Percentiles rank a stretch among this genome's conserved stretches.
phyloP scores from a whole-genome alignment of 2,329 filamentous ascomycete species.

The Sporothrix curviconia region DNA sequence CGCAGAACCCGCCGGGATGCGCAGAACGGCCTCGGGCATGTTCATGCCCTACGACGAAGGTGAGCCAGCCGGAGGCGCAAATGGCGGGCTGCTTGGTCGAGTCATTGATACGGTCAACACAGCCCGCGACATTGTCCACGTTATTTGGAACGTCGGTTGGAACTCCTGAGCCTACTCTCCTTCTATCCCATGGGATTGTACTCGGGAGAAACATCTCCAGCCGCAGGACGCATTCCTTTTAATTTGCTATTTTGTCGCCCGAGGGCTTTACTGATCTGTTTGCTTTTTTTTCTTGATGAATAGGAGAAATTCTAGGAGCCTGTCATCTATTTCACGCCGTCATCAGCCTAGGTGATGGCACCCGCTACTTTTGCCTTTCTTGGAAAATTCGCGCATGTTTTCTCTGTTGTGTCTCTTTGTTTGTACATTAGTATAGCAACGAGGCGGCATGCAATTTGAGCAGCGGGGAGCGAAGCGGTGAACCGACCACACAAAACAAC shows the following conservation, averaged over 20 bases:
- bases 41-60: slow-evolving; percentile 81
- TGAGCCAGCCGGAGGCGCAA: slow-evolving; percentile 50
- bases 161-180: slow-evolving; percentile 36
- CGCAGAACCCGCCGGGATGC: slow-evolving; percentile 56
- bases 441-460: slow-evolving; percentile 1
- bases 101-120: slow-evolving; percentile 77
- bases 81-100: slow-evolving; percentile 64
- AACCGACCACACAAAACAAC: background rate
- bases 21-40: slow-evolving; percentile 79
- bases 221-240: background rate
- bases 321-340: slow-evolving; percentile 18
- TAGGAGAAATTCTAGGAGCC: slow-evolving; percentile 19
- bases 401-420: slow-evolving; percentile 6
- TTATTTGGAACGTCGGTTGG: slow-evolving; percentile 67
- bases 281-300: slow-evolving; percentile 14
- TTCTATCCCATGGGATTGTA: background rate
- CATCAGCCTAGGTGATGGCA: slow-evolving; percentile 12
- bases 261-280: slow-evolving; percentile 16
- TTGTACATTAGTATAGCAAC: slow-evolving; percentile 9
- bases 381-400: background rate
- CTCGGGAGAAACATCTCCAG: background rate
- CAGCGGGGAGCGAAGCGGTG: background rate
- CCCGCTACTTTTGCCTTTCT: background rate
- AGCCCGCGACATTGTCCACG: slow-evolving; percentile 62
- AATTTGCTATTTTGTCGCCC: background rate